Base-by-base conservation (phyloP, 306 rosid genomes). In the Lablab purpureus region DNA sequence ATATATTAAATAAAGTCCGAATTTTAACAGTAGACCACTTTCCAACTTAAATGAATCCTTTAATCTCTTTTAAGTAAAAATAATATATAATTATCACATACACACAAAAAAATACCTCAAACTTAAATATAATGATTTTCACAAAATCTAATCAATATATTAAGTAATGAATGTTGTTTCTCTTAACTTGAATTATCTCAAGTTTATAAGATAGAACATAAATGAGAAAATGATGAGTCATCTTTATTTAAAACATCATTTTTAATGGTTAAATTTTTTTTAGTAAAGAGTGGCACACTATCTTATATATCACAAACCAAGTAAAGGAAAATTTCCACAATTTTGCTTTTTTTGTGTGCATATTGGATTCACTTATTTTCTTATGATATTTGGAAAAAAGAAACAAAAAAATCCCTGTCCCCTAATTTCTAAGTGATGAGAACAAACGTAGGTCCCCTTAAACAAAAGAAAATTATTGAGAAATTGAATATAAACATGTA, bases 371-470 rank as follows among this genome's bases (percentile, higher is more conserved):
- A 22, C 64, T 55, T 55, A 23, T 23, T 10, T 56, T 0, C 12
- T 56, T 12, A 23, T 56, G 11, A 56, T 12, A 56, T 56, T 10
- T 12, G n/a, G n/a, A n/a, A 30, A 5, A 5, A 34, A 34, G 1
- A 34, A 14, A 28, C 40, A 60, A 27, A 28, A 30, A 56, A 14
- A 8, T 1, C n/a, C 1, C 3, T 30, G 22, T 30, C 23, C 67
- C 12, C 67, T 62, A 23, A 62, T 62, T 17, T 32, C 6, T 7
- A 32, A 63, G 23, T 32, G 45, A 62, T 63, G 45, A 63, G 68
- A 32, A 28, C 22, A 30, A 62, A 62, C 30, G 68, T 62, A 63
- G 45, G 46, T 63, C 46, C 68, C 27, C 68, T 32, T 41, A 62
- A 30, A 62, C 43, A 14, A 11, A 32, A 6, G 45, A 17, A 63